Base-by-base conservation (phyloP, 78 protist genomes). In the Creolimax fragrantissima region DNA sequence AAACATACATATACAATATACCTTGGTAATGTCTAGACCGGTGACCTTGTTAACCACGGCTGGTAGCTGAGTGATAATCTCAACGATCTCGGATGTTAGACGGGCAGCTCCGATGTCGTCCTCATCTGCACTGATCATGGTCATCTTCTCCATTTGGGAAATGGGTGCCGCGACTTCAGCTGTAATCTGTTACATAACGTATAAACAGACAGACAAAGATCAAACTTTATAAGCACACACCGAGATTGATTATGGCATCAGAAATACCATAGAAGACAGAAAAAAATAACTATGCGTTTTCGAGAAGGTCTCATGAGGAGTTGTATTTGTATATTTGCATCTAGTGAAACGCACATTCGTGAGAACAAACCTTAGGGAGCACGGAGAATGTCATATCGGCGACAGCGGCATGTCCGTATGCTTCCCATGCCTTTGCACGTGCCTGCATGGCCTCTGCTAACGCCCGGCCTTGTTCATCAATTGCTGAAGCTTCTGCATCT, bases 341-440 rank as follows among this genome's bases (percentile, higher is more conserved):
- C n/a, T n/a, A n/a, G n/a, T n/a, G n/a, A n/a, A n/a, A n/a, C n/a
- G n/a, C n/a, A n/a, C n/a, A n/a, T n/a, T n/a, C n/a, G n/a, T n/a
- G n/a, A n/a, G n/a, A n/a, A n/a, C n/a, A n/a, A n/a, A 90, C 92
- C 92, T 90, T 90, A 4, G 92, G 92, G 32, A 90, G 86, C 24
- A 5, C 44, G 17, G 47, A 74, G 83, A 90, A 45, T 44, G 66
- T 37, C 92, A 90, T 90, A 11, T 90, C 92, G 47, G 86, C 92
- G 7, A 90, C 86, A 11, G 92, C 92, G 32, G 92, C 92, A 7
- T 74, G 5, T 4, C 92, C 92, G 41, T 90, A 90, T 41, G 35
- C 85, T 4, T 66, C 45, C 17, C 35, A 90, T 7, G 92, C 92
- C 84, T 90, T 74, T 11, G 92, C 92, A 5, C 41, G 47, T 81